phyloP scores from a whole-genome alignment of 2,329 filamentous ascomycete genomes.

The Beauveria australis region DNA sequence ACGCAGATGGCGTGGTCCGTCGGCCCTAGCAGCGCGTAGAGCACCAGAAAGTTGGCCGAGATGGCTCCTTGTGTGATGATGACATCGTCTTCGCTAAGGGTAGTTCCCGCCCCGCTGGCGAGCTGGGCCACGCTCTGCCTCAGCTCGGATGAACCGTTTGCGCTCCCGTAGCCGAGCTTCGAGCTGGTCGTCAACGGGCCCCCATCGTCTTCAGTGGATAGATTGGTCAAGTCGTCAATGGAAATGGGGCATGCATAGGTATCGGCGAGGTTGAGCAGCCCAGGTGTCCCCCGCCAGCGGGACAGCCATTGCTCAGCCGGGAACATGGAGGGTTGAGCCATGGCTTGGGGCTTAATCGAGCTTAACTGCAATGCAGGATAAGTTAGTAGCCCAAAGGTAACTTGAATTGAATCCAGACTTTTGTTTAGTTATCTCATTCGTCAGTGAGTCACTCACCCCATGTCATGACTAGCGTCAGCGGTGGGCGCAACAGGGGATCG shows the following conservation, averaged over 20 bases:
- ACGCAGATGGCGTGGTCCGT: constrained; percentile 82
- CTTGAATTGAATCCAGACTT: too few relatives aligned
- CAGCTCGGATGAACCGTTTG: constrained; percentile 57
- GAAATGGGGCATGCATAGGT: constrained; percentile 72
- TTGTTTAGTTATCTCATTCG: too few relatives aligned
- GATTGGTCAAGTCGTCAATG: constrained; percentile 52
- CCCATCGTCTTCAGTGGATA: constrained; percentile 47
- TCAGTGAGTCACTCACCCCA: too few relatives aligned
- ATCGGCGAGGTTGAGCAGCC: constrained; percentile 64
- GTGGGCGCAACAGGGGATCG: too few relatives aligned
- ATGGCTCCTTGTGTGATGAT: constrained; percentile 76
- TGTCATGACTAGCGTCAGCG: too few relatives aligned
- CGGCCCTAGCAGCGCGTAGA: constrained; percentile 63
- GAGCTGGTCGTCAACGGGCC: constrained; percentile 39
- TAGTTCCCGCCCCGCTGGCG: constrained; percentile 49
- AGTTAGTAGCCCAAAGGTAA: too few relatives aligned
- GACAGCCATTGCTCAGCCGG: constrained; percentile 68
- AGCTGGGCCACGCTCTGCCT: constrained; percentile 56
- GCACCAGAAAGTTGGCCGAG: constrained; percentile 70
- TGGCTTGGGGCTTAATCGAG: constrained; percentile 14
- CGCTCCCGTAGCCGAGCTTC: constrained; percentile 64
- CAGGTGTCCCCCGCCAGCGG: constrained; percentile 46
- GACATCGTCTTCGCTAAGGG: constrained; percentile 50
- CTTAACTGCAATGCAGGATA: too few relatives aligned
- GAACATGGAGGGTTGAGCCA: constrained; percentile 32